Base-by-base conservation (phyloP, 2,329 filamentous ascomycete species). In the Trichophyton benhamiae region DNA sequence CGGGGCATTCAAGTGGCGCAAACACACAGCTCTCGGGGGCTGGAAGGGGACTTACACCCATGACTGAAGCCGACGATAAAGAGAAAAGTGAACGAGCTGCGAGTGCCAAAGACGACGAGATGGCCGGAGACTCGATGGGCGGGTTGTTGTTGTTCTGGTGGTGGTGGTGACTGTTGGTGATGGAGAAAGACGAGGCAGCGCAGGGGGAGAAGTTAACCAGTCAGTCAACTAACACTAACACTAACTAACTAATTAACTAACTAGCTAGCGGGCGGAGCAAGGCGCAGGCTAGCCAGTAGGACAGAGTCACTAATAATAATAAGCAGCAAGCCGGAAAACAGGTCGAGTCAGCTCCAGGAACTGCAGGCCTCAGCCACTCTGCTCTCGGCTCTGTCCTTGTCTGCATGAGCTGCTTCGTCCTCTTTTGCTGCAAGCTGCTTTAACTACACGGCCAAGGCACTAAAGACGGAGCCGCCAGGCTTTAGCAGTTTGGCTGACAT, bases 11-110 rank as follows among this genome's bases (percentile, higher is more conserved):
- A 5, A n/a, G 27, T 20, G 9, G 52, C 13, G 52, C 52, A 27
- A 27, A 27, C 11, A 30, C n/a, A 27, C 33, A 13, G 33, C 33
- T 13, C 11, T 38, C 11, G 9, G 52, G 27, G 20, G 27, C 52
- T 55, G 25, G 27, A 33, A 13, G 15, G 41, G 22, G n/a, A 58
- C 55, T 42, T 58, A 58, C 55, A 58, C 55, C 55, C 55, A 58
- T 58, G 13, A 42, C 20, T 58, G 36, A 8, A 44, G 55, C 20
- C 17, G 13, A 25, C n/a, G 7, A 44, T n/a, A 44, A 25, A 25
- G 13, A 25, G 33, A 27, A 13, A 38, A 58, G 20, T n/a, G 55
- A 27, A 27, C 9, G 7, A 42, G 33, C 27, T 30, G 27, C 17
- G 15, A 41, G 33, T 15, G 55, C 13, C 20, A 25, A 42, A 36